Percentiles rank a stretch among this genome's conserved stretches.
Conservation (phyloP, 2,329 filamentous ascomycete species). For the Botrytis porri region DNA sequence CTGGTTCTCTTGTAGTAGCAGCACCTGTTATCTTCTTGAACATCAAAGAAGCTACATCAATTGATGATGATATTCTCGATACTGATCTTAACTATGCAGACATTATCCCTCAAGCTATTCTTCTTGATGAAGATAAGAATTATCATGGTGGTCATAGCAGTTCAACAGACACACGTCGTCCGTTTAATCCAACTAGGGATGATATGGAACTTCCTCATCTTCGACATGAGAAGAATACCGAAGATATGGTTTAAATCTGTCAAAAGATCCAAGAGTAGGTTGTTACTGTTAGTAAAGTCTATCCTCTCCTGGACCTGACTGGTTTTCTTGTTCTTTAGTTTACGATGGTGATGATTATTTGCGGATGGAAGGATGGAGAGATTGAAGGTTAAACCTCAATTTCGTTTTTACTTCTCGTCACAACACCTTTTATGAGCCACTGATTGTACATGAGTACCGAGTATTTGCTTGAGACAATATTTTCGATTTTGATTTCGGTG, state of each 20-base stretch:
- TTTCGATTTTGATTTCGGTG: background rate
- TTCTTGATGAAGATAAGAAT: constrained; percentile 1
- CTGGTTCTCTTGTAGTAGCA: constrained; percentile 69
- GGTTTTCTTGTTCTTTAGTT: background rate
- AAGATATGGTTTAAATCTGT: background rate
- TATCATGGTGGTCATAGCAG: background rate
- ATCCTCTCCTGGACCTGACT: background rate
- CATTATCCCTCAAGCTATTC: constrained; percentile 42
- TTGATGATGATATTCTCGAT: constrained; percentile 80
- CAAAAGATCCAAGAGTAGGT: no score
- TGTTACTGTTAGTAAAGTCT: background rate
- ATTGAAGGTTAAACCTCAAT: background rate
- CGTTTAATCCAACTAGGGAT: background rate
- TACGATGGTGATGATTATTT: background rate
- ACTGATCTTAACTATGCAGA: constrained; percentile 80
- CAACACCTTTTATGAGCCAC: background rate
- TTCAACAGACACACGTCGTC: background rate
- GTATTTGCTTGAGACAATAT: background rate
- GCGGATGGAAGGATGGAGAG: background rate
- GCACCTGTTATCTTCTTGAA: constrained; percentile 72
- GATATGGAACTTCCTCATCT: constrained; percentile 12
- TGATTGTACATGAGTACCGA: background rate
- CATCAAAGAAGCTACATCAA: constrained; percentile 71
- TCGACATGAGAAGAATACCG: background rate
- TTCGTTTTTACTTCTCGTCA: background rate